A percentile compares a stretch with the other conserved stretches of the same genome.
These are phyloP conservation scores for Colletotrichum tofieldiae DNA, from an alignment of 2,329 filamentous ascomycete species.

Conservation along the genomic window DNA sequence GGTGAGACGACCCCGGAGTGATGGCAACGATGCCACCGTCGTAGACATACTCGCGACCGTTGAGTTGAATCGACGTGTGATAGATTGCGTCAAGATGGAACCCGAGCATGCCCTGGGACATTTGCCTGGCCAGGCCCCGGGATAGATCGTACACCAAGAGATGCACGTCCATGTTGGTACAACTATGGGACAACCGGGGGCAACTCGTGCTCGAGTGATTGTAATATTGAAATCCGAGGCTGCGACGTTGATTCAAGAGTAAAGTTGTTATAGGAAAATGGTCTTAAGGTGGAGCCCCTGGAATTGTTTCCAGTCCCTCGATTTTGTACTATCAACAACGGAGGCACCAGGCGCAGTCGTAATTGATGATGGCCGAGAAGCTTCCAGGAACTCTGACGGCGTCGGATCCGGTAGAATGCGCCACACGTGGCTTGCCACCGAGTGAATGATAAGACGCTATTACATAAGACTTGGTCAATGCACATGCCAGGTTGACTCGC, in stretches of 20 bases:
- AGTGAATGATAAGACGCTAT: neutral
- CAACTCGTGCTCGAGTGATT: neutral
- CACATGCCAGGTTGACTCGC: neutral
- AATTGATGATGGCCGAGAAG: conserved; percentile 34
- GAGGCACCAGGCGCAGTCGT: conserved; percentile 40
- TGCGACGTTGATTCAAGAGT: neutral
- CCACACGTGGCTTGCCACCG: conserved; percentile 30
- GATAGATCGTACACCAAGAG: conserved; percentile 87
- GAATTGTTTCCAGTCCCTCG: neutral
- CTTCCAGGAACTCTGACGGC: conserved; percentile 29
- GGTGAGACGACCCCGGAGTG: conserved; percentile 85
- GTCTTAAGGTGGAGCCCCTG: no score
- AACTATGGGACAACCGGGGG: neutral
- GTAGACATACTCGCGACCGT: conserved; percentile 90
- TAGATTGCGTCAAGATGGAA: conserved; percentile 91
- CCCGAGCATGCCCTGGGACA: conserved; percentile 68
- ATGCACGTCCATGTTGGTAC: conserved; percentile 78
- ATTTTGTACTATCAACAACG: neutral
- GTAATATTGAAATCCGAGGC: neutral
- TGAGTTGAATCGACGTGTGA: conserved; percentile 91
- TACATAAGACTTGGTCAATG: neutral
- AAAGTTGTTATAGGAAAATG: neutral
- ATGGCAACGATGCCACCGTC: conserved; percentile 90
- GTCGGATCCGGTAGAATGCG: conserved; percentile 28
- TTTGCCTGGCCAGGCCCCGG: conserved; percentile 68